phyloP scores from a whole-genome alignment of 805 yeast genomes.

The Pichia rugopelliculosa region DNA sequence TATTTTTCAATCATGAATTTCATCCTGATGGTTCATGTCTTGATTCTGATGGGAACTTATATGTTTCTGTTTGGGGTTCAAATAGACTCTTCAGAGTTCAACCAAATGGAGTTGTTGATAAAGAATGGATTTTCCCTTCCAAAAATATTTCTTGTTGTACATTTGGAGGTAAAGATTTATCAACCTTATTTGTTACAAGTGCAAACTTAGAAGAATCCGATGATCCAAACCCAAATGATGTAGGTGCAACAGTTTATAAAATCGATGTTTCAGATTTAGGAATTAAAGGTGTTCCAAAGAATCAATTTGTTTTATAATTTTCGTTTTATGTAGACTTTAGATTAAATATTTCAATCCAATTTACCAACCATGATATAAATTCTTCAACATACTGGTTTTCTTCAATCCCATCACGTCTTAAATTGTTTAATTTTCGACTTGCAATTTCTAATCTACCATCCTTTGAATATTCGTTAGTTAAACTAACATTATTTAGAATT shows the following conservation, averaged over 20 bases:
- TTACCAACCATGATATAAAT: constrained; percentile 29
- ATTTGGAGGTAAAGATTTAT: constrained; percentile 52
- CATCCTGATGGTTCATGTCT: constrained; percentile 75
- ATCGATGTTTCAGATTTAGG: constrained; percentile 29
- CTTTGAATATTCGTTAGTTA: constrained; percentile 41
- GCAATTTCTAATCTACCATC: constrained; percentile 57
- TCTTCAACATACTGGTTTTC: constrained; percentile 66
- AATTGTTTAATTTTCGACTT: constrained; percentile 49
- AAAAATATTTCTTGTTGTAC: constrained; percentile 57
- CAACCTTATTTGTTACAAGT: constrained; percentile 60
- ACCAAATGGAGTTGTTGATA: constrained; percentile 41
- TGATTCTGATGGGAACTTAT: constrained; percentile 47
- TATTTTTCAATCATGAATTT: constrained; percentile 28
- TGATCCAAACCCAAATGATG: constrained; percentile 31
- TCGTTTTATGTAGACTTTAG: neutral
- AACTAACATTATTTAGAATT: constrained; percentile 38
- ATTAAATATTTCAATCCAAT: constrained; percentile 9
- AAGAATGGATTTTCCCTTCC: constrained; percentile 51
- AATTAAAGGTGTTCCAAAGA: constrained; percentile 30
- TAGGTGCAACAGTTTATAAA: constrained; percentile 56
- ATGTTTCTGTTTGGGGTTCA: constrained; percentile 62
- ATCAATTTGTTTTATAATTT: constrained; percentile 10
- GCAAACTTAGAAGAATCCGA: constrained; percentile 40
- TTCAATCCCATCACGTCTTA: constrained; percentile 59
- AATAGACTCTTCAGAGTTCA: constrained; percentile 48